phyloP scores from a whole-genome alignment of 805 yeast species.

The Nakazawaea holstii region DNA sequence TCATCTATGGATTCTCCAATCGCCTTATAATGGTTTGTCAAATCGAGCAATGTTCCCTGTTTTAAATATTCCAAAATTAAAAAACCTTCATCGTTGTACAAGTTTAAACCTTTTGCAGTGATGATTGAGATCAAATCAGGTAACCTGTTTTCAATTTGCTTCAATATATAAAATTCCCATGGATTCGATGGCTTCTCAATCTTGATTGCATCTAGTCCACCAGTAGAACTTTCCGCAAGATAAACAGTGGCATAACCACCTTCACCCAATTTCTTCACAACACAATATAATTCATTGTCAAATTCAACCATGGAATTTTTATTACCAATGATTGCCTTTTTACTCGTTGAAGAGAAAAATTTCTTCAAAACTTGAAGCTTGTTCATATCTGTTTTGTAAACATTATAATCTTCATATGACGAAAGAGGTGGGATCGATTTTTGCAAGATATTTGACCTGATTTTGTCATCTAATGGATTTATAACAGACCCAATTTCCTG shows the following conservation, averaged over 20 bases:
- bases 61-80: conserved; percentile 55
- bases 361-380: conserved; percentile 12
- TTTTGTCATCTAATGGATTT: conserved; percentile 35
- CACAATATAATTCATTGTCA: conserved; percentile 37
- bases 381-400: conserved; percentile 3
- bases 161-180: conserved; percentile 80
- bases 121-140: conserved; percentile 35
- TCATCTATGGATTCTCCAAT: conserved; percentile 46
- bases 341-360: conserved; percentile 16
- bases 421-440: conserved; percentile 31
- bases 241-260: conserved; percentile 83
- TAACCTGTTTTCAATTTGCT: conserved; percentile 43
- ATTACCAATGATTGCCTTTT: conserved; percentile 20
- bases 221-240: conserved; percentile 57
- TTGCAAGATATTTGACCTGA: conserved; percentile 33
- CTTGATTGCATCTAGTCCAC: conserved; percentile 60
- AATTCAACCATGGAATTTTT: conserved; percentile 38
- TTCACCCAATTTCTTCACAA: conserved; percentile 58
- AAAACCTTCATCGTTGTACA: conserved; percentile 63
- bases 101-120: conserved; percentile 44
- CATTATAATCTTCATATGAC: conserved; percentile 4
- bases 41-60: conserved; percentile 72
- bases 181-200: conserved; percentile 61
- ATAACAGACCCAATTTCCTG: conserved; percentile 4
- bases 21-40: conserved; percentile 45